Percentiles rank a stretch among this genome's conserved stretches.
Evolutionary conservation across 2,329 filamentous ascomycete genomes (phyloP).

Genomic region (Gaeumannomyces tritici): DNA sequence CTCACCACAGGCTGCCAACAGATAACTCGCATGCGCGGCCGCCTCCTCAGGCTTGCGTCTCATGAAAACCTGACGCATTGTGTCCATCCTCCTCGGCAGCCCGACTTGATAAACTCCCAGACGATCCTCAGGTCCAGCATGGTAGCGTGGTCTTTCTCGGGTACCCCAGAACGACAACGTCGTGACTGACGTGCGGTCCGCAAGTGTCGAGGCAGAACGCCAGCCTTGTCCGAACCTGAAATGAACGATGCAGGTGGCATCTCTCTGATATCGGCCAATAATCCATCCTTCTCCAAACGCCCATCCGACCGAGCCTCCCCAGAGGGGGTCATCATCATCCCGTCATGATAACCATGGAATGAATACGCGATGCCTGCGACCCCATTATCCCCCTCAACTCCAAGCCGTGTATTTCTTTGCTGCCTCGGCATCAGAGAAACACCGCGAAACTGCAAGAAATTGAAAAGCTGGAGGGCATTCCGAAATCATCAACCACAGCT

Average conservation of each 20-base stretch:
- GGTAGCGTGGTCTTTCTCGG: too few species aligned
- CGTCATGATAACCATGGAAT: background rate
- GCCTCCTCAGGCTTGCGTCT: too few species aligned
- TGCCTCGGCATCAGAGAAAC: background rate
- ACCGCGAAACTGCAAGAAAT: background rate
- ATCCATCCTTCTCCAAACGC: background rate
- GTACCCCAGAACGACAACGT: too few species aligned
- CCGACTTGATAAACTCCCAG: too few species aligned
- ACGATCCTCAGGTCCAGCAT: too few species aligned
- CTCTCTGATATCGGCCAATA: background rate
- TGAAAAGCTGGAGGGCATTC: background rate
- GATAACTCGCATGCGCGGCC: too few species aligned
- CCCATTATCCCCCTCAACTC: background rate
- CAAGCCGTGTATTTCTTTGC: background rate
- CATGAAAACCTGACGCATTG: too few species aligned
- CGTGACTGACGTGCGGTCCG: too few species aligned
- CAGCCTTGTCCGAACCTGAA: too few species aligned
- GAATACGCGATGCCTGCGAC: background rate
- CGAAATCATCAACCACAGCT: background rate
- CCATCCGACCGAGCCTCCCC: background rate
- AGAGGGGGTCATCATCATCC: background rate
- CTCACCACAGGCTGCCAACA: too few species aligned
- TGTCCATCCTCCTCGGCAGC: too few species aligned
- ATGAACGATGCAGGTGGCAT: background rate
- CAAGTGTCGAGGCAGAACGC: too few species aligned